Evolutionary conservation across 305 asterid species (phyloP).

Genomic region (Striga hermonthica): DNA sequence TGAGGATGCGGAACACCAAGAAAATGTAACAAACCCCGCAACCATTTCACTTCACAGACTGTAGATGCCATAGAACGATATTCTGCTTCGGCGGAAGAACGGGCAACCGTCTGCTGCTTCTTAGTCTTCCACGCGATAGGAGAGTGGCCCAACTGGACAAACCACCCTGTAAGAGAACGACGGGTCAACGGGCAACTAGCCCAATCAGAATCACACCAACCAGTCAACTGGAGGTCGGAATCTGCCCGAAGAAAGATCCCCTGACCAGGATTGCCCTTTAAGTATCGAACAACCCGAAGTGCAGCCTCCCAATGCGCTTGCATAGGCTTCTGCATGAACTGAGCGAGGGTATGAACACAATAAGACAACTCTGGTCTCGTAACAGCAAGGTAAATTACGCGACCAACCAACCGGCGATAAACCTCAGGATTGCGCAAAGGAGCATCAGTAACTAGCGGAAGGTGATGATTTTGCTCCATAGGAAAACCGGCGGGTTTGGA

Average conservation of each 20-base stretch:
- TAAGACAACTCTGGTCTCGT: slow-evolving; percentile 10
- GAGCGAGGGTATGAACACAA: slow-evolving; percentile 1
- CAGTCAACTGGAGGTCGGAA: background rate
- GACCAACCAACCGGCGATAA: too few relatives aligned
- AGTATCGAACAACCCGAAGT: slow-evolving; percentile 18
- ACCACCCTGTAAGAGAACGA: slow-evolving; percentile 6
- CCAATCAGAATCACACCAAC: slow-evolving; percentile 29
- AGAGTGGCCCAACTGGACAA: background rate
- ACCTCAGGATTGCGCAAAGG: too few relatives aligned
- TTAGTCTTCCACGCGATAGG: slow-evolving; percentile 19
- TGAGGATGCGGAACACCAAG: background rate
- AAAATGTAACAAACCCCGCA: background rate
- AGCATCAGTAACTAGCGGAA: too few relatives aligned
- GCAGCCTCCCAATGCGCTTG: slow-evolving; percentile 23
- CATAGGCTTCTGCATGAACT: background rate
- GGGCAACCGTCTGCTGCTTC: background rate
- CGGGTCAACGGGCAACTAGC: slow-evolving; percentile 22
- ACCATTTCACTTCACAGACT: background rate
- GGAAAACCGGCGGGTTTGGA: background rate
- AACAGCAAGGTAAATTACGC: slow-evolving; percentile 12
- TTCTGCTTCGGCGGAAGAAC: background rate
- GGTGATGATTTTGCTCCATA: too few relatives aligned
- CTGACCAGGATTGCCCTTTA: slow-evolving; percentile 20
- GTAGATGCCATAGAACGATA: background rate
- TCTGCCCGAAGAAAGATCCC: background rate